Conservation (phyloP, 2,329 filamentous ascomycete species). For the Neonectria punicea region DNA sequence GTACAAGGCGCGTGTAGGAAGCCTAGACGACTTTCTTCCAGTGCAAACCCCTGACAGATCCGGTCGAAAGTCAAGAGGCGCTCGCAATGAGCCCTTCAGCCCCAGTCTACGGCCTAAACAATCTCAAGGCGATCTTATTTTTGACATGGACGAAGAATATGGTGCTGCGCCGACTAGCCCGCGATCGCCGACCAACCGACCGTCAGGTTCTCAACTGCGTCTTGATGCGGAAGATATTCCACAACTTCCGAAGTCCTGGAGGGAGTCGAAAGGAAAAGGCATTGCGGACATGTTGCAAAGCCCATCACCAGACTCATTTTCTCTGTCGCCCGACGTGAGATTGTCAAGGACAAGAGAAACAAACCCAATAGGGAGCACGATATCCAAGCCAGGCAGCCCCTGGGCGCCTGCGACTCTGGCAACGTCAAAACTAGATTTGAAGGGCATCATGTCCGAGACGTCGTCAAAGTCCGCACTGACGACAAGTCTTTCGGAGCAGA, state of each 20-base stretch:
- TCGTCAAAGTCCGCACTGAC: conserved; percentile 64
- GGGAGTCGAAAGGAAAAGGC: conserved; percentile 43
- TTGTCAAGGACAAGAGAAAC: conserved; percentile 16
- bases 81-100: conserved; percentile 68
- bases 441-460: conserved; percentile 77
- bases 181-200: conserved; percentile 35
- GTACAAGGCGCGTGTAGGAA: conserved; percentile 68
- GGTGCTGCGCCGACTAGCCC: conserved; percentile 45
- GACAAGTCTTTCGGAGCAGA: conserved; percentile 63
- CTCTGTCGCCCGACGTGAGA: conserved; percentile 33
- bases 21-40: conserved; percentile 69
- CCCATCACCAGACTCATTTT: conserved; percentile 28
- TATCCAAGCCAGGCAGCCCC: conserved; percentile 50
- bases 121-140: conserved; percentile 83
- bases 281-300: conserved; percentile 27
- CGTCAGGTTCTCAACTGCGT: conserved; percentile 32
- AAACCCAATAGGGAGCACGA: conserved; percentile 7
- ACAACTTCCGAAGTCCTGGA: conserved; percentile 46
- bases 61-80: conserved; percentile 58
- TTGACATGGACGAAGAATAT: conserved; percentile 90
- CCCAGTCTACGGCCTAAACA: conserved; percentile 75
- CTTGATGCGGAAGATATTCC: conserved; percentile 44
- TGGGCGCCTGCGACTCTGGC: conserved; percentile 64
- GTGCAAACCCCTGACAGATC: conserved; percentile 55
- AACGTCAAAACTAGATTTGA: conserved; percentile 75